Base-by-base conservation (phyloP, 2,329 filamentous ascomycete species). In the Lasiodiplodia sp. region DNA sequence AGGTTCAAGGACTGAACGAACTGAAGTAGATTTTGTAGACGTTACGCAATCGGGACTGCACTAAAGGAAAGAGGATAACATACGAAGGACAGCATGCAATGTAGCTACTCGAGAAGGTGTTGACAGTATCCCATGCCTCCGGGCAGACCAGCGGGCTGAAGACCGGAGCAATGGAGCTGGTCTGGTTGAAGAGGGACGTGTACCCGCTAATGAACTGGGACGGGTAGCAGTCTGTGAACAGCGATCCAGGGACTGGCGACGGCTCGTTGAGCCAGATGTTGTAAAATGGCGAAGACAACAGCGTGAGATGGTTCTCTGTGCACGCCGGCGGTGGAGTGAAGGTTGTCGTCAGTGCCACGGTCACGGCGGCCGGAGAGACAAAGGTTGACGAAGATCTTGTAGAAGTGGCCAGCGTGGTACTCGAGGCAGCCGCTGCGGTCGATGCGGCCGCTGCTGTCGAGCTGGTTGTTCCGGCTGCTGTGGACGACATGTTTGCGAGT, bases 11-110 rank as follows among this genome's bases (percentile, higher is more conserved):
- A 28, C 28, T 28, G 28, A 28, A 28, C 28, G 6, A 28, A 28
- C 4, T 34, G 31, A 34, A 34, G 31, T 34, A 34, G 31, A 34
- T 10, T 34, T 44, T 44, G 40, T 6, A 18, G 18, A 14, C 3
- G 5, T 44, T n/a, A 7, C 5, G 40, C 1, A 18, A 8, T 18
- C 18, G 5, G 12, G 38, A 40, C 16, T 8, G 12, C 21, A 40
- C 37, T 11, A 62, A n/a, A 51, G 44, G 28, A 51, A 49, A 31
- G 14, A 16, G 31, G 11, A 3, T 16, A 0, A 73, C 73, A 57
- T 70, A 75, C 72, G 68, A 72, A 12, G 74, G 75, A 71, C 75
- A 77, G 66, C 75, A 77, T 2, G 72, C 75, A 18, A 74, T 70
- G 60, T 77, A 77, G 25, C 74, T 74, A 23, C 70, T 70, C 2